Base-by-base conservation (phyloP, 2,329 filamentous ascomycete species). In the Pseudocercospora crystallina region DNA sequence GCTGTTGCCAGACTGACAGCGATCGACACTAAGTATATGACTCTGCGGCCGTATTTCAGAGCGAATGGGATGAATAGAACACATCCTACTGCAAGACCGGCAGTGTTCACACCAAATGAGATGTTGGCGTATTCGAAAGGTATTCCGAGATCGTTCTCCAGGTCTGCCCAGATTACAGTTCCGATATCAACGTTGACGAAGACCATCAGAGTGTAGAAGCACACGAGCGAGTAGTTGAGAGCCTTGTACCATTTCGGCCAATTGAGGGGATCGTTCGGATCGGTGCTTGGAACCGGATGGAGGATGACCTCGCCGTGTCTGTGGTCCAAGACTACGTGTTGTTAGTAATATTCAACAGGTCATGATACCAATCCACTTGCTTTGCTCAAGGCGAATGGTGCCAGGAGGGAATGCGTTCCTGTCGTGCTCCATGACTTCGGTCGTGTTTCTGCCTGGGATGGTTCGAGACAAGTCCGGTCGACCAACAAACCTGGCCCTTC, bases 51-150 rank as follows among this genome's bases (percentile, higher is more conserved):
- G 48, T 73, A 65, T 42, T 76, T 75, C 47, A 76, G 75, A 3
- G 76, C 76, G 2, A 79, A 59, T 0, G 77, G 76, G 40, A 79
- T 64, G 60, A 79, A 76, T 8, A 78, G 65, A 5, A 71, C 71
- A 2, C 75, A 57, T 2, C 75, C 76, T 34, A 79, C 71, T 39
- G 69, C 66, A 11, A 79, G 67, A 43, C 76, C 73, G 3, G 65
- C 75, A 37, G 62, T 73, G 4, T 67, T 69, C 1, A 69, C 64
- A 0, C 74, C 77, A 40, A 70, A 72, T 3, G 67, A 69, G 37
- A 74, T 65, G 48, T 76, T 78, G 17, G 76, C 53, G 0, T 65
- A 43, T 0, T 61, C 63, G 44, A 65, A 71, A 41, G 61, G 69
- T 51, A 76, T 71, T 26, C 71, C 44, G 0, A 79, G 65, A 42